These are phyloP conservation scores for Purshia tridentata DNA, from an alignment of 306 rosid species.

Conservation along the genomic window DNA sequence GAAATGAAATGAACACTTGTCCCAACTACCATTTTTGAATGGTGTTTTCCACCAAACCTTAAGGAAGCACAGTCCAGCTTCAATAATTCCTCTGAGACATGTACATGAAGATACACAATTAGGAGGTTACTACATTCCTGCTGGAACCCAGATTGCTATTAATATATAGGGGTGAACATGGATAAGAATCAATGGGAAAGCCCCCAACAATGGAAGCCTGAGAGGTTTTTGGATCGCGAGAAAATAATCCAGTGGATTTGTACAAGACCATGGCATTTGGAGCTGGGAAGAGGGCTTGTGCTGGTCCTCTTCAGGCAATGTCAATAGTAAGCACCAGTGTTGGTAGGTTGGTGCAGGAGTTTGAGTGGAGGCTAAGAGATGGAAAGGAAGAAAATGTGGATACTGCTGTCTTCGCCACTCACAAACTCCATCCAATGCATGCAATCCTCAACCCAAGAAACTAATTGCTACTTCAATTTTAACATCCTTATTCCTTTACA, in stretches of 20 bases:
- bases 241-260: slow-evolving; percentile 56
- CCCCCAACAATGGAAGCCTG: slow-evolving; percentile 72
- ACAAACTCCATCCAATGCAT: slow-evolving; percentile 61
- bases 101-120: slow-evolving; percentile 66
- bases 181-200: slow-evolving; percentile 63
- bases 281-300: slow-evolving; percentile 77
- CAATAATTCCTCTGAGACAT: slow-evolving; percentile 58
- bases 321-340: slow-evolving; percentile 51
- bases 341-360: slow-evolving; percentile 71
- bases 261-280: slow-evolving; percentile 89
- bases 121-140: slow-evolving; percentile 77
- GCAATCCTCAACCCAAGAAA: slow-evolving; percentile 49
- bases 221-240: slow-evolving; percentile 63
- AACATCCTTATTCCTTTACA: no score
- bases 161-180: slow-evolving; percentile 90
- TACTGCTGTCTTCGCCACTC: slow-evolving; percentile 63
- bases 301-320: slow-evolving; percentile 75
- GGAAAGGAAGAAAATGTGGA: slow-evolving; percentile 69
- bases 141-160: slow-evolving; percentile 82
- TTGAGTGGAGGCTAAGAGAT: slow-evolving; percentile 57
- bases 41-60: slow-evolving; percentile 80
- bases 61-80: slow-evolving; percentile 66
- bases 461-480: neutral
- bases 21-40: slow-evolving; percentile 60
- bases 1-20: slow-evolving; percentile 57